These are phyloP conservation scores for Claviceps sp. DNA, from an alignment of 2,329 filamentous ascomycete species.

Conservation along the genomic window DNA sequence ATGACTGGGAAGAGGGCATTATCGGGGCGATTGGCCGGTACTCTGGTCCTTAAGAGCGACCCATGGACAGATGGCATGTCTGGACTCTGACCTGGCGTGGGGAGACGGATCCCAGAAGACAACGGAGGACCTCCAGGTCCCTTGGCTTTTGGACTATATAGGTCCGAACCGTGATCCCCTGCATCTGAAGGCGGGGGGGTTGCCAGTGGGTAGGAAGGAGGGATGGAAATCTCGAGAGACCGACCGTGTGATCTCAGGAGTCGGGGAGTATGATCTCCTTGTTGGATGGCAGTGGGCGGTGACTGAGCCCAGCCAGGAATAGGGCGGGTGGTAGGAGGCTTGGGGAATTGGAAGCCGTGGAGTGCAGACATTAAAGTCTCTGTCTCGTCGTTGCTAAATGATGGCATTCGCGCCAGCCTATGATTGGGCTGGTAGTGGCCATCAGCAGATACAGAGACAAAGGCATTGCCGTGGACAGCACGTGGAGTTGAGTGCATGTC, in stretches of 20 bases:
- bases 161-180: conserved; percentile 11
- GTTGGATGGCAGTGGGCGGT: conserved; percentile 9
- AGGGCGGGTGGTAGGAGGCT: conserved; percentile 17
- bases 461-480: conserved; percentile 4
- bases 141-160: conserved; percentile 6
- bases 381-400: conserved; percentile 10
- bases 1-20: conserved; percentile 14
- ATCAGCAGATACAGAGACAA: conserved; percentile 6
- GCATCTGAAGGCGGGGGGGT: conserved; percentile 20
- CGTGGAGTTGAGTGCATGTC: conserved; percentile 7
- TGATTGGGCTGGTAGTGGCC: conserved; percentile 2
- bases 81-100: conserved; percentile 20
- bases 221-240: conserved; percentile 11
- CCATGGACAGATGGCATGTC: conserved; percentile 15
- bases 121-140: conserved; percentile 5
- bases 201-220: conserved; percentile 13
- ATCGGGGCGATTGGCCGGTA: conserved; percentile 16
- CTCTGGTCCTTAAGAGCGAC: conserved; percentile 12
- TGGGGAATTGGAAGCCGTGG: conserved; percentile 25
- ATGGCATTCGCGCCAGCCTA: conserved; percentile 12
- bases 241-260: conserved; percentile 14
- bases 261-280: conserved; percentile 11
- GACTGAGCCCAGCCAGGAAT: conserved; percentile 14
- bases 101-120: conserved; percentile 9
- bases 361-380: conserved; percentile 17